Evolutionary conservation across 345 rosid species (phyloP), one percentile per base, ranked within the genome.

Genomic region (Hibiscus syriacus): DNA sequence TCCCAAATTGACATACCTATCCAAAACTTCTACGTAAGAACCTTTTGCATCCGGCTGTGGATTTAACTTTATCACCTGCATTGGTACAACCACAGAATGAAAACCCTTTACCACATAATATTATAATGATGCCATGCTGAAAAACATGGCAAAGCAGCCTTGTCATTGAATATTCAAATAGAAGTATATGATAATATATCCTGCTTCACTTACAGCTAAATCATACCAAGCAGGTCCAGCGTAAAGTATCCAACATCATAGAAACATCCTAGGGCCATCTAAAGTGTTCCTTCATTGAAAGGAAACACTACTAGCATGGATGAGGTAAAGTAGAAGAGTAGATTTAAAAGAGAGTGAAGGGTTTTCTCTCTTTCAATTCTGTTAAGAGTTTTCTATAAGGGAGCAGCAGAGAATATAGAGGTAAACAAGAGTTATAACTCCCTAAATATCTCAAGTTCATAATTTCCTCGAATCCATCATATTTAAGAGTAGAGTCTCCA

Each of bases 31-130:
- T 13, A 90, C 96, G 67, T 86, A 90, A 55, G 97, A 88, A 70
- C 97, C 98, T 77, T 83, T 88, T 25, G 88, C 85, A 86, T 93
- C 96, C 16, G 93, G 96, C 39, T 84, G 90, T 68, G 84, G 64
- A 74, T 88, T 90, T 78, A 93, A 80, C 85, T 85, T 90, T 77
- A 90, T 74, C 65, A 94, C 92, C 96, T 94, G 90, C 67, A 77
- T 70, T 14, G 25, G 48, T 4, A 46, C 20, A 13, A 29, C 29
- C 11, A 57, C 11, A 30, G 7, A 43, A 26, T 32, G 41, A 46
- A 36, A 59, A 45, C 41, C 48, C 53, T 10, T 22, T 5, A 55
- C 26, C 6, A 16, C 50, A 56, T 50, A 17, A 61, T 41, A 52
- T 67, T 46, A 22, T 48, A 71, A 38, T 27, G 13, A 59, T 61